phyloP scores from a whole-genome alignment of 2,329 filamentous ascomycete genomes.

The Fusarium denticulatum region DNA sequence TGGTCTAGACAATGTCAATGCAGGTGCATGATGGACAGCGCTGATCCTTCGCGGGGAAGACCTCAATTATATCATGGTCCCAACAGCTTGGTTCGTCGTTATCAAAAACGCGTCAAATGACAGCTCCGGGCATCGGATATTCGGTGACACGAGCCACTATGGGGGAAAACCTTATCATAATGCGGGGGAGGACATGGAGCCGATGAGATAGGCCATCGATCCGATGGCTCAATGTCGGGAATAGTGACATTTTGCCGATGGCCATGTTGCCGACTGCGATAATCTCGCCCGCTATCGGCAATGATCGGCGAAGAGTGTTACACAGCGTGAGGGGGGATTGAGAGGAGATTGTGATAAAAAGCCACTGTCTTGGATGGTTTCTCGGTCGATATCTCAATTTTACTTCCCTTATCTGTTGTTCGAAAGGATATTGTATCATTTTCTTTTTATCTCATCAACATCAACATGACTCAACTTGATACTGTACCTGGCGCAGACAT shows the following conservation, averaged over 20 bases:
- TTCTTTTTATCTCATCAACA: not conserved
- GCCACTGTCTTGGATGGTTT: not conserved
- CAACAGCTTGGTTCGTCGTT: not conserved
- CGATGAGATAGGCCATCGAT: not conserved
- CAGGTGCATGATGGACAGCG: not conserved
- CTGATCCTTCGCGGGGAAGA: not conserved
- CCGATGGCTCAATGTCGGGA: not conserved
- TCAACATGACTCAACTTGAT: not conserved
- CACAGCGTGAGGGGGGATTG: not conserved
- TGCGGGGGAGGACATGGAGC: not conserved
- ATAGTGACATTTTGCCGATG: not conserved
- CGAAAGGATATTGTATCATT: too few species aligned
- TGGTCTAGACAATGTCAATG: not conserved
- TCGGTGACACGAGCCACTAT: not conserved
- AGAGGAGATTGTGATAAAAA: not conserved
- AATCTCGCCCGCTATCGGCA: not conserved
- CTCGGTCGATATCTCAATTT: not conserved
- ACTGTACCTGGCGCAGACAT: not conserved
- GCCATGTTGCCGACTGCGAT: not conserved
- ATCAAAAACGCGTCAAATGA: not conserved
- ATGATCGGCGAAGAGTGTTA: not conserved
- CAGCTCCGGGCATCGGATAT: not conserved
- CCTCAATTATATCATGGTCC: not conserved
- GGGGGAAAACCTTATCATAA: not conserved
- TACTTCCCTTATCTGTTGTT: not conserved